phyloP scores from a whole-genome alignment of 2,329 filamentous ascomycete species.

The Aspergillus clavatus region DNA sequence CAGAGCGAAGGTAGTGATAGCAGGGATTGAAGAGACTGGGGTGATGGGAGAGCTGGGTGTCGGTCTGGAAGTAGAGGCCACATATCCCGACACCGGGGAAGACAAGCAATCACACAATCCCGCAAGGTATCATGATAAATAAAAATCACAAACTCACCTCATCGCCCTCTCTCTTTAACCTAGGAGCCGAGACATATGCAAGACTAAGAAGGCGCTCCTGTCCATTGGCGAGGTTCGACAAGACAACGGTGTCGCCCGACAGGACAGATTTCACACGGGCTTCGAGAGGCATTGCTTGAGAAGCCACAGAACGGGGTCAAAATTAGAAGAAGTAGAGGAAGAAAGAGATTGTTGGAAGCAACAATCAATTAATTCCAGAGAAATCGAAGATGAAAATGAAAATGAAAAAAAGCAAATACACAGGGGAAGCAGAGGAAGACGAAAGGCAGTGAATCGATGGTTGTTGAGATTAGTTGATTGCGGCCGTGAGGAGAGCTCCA shows the following conservation, averaged over 20 bases:
- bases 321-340: conserved; percentile 5
- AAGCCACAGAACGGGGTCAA: conserved; percentile 10
- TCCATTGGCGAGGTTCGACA: conserved; percentile 74
- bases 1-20: background rate
- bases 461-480: too few species aligned
- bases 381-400: conserved; percentile 9
- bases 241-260: conserved; percentile 85
- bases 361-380: background rate
- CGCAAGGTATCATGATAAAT: background rate
- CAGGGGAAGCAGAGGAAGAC: background rate
- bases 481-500: background rate
- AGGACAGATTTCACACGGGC: conserved; percentile 87
- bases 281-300: conserved; percentile 42
- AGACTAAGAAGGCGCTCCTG: conserved; percentile 84
- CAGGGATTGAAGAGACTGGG: background rate
- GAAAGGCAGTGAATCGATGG: background rate
- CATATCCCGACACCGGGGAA: conserved; percentile 7
- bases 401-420: conserved; percentile 12
- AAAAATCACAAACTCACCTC: conserved; percentile 50
- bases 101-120: background rate
- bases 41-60: background rate
- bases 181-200: conserved; percentile 85
- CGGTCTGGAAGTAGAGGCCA: conserved; percentile 12
- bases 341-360: conserved; percentile 3
- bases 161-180: conserved; percentile 81